A percentile compares a stretch with the other conserved stretches of the same genome.
phyloP scores from a whole-genome alignment of 2,329 filamentous ascomycete species.

The Coniochaeta sp. region DNA sequence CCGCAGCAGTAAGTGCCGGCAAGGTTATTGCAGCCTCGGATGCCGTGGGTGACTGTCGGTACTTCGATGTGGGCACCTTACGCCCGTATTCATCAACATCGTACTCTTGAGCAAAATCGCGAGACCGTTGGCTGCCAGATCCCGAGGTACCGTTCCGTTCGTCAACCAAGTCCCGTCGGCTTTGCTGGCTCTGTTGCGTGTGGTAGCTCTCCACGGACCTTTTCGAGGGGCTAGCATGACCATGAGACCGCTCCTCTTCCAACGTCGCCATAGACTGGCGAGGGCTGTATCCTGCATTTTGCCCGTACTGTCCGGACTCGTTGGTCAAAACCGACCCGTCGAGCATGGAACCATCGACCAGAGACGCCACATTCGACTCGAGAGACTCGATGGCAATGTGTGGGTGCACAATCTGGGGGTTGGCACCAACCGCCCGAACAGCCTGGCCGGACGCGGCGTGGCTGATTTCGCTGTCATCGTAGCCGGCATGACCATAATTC shows the following conservation, averaged over 20 bases:
- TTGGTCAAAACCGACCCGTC: conserved; percentile 63
- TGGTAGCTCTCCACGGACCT: conserved; percentile 28
- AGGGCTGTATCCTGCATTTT: conserved; percentile 37
- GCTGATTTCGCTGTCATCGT: conserved; percentile 50
- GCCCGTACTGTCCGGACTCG: conserved; percentile 39
- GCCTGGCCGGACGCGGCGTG: conserved; percentile 59
- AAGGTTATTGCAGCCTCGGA: conserved; percentile 52
- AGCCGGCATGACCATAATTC: conserved; percentile 46
- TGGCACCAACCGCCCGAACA: conserved; percentile 63
- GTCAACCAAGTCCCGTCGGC: conserved; percentile 24
- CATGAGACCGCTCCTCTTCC: conserved; percentile 25
- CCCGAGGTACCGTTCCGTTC: conserved; percentile 33
- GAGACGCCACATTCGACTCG: conserved; percentile 84
- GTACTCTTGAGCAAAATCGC: conserved; percentile 45
- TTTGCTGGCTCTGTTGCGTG: conserved; percentile 1
- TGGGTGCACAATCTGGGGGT: conserved; percentile 69
- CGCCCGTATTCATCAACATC: conserved; percentile 52
- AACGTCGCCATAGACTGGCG: conserved; percentile 29
- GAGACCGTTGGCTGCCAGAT: conserved; percentile 30
- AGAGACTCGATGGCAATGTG: conserved; percentile 75
- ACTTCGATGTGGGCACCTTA: conserved; percentile 40
- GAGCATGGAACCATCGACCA: conserved; percentile 67
- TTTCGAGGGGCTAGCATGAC: conserved; percentile 26
- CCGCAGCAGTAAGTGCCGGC: conserved; percentile 46
- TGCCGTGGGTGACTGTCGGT: conserved; percentile 44